A percentile compares a stretch with the other conserved stretches of the same genome.
phyloP scores from a whole-genome alignment of 768 basidiomycete species.

The Tricholoma matsutake region DNA sequence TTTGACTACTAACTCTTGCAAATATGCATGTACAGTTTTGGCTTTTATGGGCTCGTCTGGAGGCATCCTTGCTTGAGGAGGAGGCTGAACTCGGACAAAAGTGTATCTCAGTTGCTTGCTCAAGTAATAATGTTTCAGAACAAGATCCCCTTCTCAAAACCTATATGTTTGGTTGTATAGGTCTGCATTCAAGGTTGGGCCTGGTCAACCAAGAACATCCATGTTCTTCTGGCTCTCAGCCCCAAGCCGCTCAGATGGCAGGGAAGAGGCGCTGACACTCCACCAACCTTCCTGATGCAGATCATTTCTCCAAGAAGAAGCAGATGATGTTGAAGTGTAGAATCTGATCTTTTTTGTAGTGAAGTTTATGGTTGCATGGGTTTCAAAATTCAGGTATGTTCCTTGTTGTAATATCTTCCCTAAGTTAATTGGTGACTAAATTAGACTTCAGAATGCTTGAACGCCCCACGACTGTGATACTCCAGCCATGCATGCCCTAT shows the following conservation, averaged over 20 bases:
- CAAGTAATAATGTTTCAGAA: neutral
- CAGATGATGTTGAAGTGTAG: neutral
- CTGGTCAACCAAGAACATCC: neutral
- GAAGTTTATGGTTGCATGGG: no score
- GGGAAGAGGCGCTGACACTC: neutral
- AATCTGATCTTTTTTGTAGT: neutral
- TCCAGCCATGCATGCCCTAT: no score
- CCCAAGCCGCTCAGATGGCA: neutral
- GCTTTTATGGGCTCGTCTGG: neutral
- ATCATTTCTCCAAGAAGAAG: neutral
- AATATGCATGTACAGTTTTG: neutral
- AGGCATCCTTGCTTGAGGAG: neutral
- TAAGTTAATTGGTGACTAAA: no score
- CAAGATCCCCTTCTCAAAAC: neutral
- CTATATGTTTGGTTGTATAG: neutral
- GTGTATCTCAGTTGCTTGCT: neutral
- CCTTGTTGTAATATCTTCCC: no score
- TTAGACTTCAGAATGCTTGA: no score
- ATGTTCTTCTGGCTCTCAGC: neutral
- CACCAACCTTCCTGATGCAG: neutral
- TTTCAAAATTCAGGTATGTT: neutral
- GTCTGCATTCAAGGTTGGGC: neutral
- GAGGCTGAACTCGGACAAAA: neutral
- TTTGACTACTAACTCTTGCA: neutral
- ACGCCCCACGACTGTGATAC: no score